Evolutionary conservation across 805 yeast species (phyloP), one percentile per base, ranked within the genome.

Genomic region (Kuraishia capsulata): DNA sequence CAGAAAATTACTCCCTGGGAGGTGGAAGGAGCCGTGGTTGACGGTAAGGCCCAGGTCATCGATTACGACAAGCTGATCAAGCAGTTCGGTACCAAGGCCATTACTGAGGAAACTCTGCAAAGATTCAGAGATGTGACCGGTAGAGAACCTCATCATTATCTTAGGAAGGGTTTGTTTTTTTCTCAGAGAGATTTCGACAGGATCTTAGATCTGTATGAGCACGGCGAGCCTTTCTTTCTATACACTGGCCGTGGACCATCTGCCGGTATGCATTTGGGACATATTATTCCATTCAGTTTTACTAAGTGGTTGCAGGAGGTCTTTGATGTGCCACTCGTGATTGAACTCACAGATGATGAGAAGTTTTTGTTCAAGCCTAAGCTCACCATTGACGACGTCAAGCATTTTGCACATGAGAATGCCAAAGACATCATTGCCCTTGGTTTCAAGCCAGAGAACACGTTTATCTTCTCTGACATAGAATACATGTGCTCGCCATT

Each of bases 191-290:
- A 84, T 60, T 78, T 84, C 55, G 62, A 56, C 52, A 74, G 65
- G 51, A 92, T 90, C 53, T 70, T 90, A 54, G 95, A 85, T 56
- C 62, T 88, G 49, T 87, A 92, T 59, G 97, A 92, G 64, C 85
- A 83, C 54, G 96, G 96, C 17, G 87, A 92, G 62, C 95, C 89
- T 23, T 92, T 92, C 62, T 92, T 90, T 66, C 65, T 92, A 44
- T 92, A 92, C 59, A 92, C 98, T 13, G 98, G 98, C 30, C 76
- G 98, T 59, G 98, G 98, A 4, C 97, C 98, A 28, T 84, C 95
- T 2, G 77, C 89, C 31, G 96, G 82, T 50, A 81, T 92, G 85
- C 98, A 92, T 59, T 69, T 92, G 65, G 98, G 98, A 38, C 98
- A 92, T 61, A 80, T 90, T 88, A 74, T 89, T 43, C 98, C 98